Percentiles rank a stretch among this genome's conserved stretches.
Conservation (phyloP, 305 asterid genomes). For the Fraxinus velutina region DNA sequence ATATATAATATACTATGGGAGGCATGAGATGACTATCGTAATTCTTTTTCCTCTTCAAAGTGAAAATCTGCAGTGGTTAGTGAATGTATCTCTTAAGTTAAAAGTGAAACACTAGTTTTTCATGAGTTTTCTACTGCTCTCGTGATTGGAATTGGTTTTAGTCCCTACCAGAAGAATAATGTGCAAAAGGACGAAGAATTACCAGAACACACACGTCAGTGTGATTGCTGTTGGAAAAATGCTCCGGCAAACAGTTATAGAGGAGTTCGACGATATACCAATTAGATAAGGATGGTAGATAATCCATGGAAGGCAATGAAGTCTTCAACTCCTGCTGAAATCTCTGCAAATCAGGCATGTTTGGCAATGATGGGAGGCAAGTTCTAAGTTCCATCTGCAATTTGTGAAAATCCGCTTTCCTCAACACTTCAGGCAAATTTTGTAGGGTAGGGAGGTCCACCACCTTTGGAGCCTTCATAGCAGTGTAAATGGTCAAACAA, state of each 20-base stretch:
- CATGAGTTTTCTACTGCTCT: background rate
- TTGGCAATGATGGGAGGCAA: constrained; percentile 76
- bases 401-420: constrained; percentile 75
- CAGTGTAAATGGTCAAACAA: constrained; percentile 82
- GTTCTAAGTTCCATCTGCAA: constrained; percentile 57
- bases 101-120: background rate
- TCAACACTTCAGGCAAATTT: constrained; percentile 58
- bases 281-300: constrained; percentile 52
- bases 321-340: constrained; percentile 53
- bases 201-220: constrained; percentile 71
- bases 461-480: constrained; percentile 63
- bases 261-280: constrained; percentile 78
- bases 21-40: background rate
- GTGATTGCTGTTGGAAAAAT: constrained; percentile 63
- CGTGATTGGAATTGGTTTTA: background rate
- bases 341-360: constrained; percentile 70
- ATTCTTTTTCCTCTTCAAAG: background rate
- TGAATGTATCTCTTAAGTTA: background rate
- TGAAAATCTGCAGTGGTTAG: background rate
- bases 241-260: constrained; percentile 75
- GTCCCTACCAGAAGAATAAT: background rate
- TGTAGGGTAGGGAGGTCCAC: constrained; percentile 62
- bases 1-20: background rate
- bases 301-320: constrained; percentile 55
- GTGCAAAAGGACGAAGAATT: constrained; percentile 16